These are phyloP conservation scores for Arabidopsis arenosa DNA, from an alignment of 345 rosid genomes.

Conservation along the genomic window DNA sequence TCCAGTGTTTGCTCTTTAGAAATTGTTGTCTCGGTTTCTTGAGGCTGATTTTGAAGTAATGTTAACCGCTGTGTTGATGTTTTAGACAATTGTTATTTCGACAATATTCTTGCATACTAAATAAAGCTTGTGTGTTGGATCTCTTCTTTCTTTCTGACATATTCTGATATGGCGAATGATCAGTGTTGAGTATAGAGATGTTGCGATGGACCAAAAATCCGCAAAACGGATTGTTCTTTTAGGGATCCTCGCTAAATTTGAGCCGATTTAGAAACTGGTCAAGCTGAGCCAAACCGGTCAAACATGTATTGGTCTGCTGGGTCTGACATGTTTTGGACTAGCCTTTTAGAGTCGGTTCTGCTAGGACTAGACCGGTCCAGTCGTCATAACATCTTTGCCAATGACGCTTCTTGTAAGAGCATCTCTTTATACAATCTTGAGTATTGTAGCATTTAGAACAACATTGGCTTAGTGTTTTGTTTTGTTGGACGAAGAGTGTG, in stretches of 20 bases:
- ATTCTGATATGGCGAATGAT: not conserved
- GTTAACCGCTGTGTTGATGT: conserved; percentile 6
- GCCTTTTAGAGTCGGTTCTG: not conserved
- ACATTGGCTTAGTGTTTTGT: conserved; percentile 3
- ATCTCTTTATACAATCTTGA: not conserved
- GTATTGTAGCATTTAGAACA: not conserved
- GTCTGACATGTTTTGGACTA: conserved; percentile 9
- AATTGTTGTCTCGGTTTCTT: conserved; percentile 10
- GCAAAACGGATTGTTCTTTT: not conserved
- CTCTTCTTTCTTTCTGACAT: not conserved
- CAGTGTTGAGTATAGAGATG: not conserved
- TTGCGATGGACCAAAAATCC: not conserved
- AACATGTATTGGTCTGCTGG: not conserved
- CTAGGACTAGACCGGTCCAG: not conserved
- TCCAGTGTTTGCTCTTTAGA: conserved; percentile 17
- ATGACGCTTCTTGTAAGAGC: not conserved
- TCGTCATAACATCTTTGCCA: not conserved
- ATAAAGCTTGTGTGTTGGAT: conserved; percentile 2
- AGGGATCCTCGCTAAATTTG: not conserved
- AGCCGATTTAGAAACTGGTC: not conserved
- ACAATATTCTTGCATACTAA: conserved; percentile 3
- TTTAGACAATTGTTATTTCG: not conserved
- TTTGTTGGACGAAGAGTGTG: conserved; percentile 23
- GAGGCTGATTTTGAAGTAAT: conserved; percentile 20
- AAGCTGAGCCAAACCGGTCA: not conserved